Percentiles rank a stretch among this genome's conserved stretches.
These are phyloP conservation scores for Erucastrum elatum DNA, from an alignment of 345 rosid genomes.

Conservation along the genomic window DNA sequence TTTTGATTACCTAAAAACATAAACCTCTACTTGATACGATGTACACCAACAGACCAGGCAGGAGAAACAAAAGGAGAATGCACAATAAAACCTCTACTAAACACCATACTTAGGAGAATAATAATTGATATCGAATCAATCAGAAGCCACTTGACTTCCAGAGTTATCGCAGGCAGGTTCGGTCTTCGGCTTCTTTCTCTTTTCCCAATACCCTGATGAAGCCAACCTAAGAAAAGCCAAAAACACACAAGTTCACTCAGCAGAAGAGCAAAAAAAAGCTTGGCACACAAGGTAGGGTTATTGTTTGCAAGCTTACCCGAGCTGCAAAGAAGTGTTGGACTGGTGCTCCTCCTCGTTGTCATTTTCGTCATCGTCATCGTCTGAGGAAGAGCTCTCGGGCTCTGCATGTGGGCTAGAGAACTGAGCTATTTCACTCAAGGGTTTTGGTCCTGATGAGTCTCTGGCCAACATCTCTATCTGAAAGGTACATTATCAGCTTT, in stretches of 20 bases:
- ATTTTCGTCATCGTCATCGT: slow-evolving; percentile 28
- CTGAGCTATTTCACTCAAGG: slow-evolving; percentile 19
- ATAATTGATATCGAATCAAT: background rate
- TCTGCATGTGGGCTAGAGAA: slow-evolving; percentile 20
- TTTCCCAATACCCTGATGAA: slow-evolving; percentile 2
- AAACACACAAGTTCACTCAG: background rate
- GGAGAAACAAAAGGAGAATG: slow-evolving; percentile 6
- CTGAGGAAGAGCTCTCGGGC: slow-evolving; percentile 36
- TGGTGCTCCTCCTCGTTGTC: slow-evolving; percentile 16
- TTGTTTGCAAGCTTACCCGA: slow-evolving; percentile 32
- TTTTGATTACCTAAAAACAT: slow-evolving; percentile 17
- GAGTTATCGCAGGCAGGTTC: slow-evolving; percentile 36
- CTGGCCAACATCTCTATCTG: slow-evolving; percentile 38
- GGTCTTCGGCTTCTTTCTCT: slow-evolving; percentile 31
- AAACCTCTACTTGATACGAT: slow-evolving; percentile 15
- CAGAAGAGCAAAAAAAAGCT: background rate
- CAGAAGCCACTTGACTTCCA: slow-evolving; percentile 43
- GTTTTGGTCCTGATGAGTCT: slow-evolving; percentile 20
- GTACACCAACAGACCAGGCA: background rate
- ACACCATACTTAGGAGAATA: slow-evolving; percentile 2
- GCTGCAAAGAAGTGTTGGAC: slow-evolving; percentile 43
- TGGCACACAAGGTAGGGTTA: slow-evolving; percentile 32
- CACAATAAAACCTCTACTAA: slow-evolving; percentile 8
- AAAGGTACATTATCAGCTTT: background rate
- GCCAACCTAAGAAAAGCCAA: slow-evolving; percentile 20